A percentile compares a stretch with the other conserved stretches of the same genome.
phyloP scores from a whole-genome alignment of 2,329 filamentous ascomycete species.

The Ascochyta koolunga region DNA sequence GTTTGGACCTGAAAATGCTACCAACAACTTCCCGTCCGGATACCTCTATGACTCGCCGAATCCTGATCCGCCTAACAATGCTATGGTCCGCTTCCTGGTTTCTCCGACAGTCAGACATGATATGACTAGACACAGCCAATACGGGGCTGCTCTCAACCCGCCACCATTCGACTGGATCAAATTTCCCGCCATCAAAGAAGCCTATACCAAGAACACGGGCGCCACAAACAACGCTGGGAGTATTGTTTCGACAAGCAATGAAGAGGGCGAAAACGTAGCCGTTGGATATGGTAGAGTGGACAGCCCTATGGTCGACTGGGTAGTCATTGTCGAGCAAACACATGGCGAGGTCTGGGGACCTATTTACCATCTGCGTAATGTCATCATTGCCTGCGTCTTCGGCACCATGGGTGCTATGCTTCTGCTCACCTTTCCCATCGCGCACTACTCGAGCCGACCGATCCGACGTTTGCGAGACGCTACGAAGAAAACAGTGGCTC shows the following conservation, averaged over 20 bases:
- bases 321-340: slow-evolving; percentile 78
- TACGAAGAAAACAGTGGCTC: slow-evolving; percentile 74
- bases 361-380: slow-evolving; percentile 75
- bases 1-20: slow-evolving; percentile 68
- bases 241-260: slow-evolving; percentile 72
- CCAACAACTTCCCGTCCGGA: slow-evolving; percentile 60
- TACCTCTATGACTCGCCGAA: slow-evolving; percentile 37
- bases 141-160: slow-evolving; percentile 30
- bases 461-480: slow-evolving; percentile 78
- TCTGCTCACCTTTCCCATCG: slow-evolving; percentile 75
- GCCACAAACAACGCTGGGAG: slow-evolving; percentile 72
- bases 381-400: slow-evolving; percentile 84
- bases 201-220: slow-evolving; percentile 58
- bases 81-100: slow-evolving; percentile 40
- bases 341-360: slow-evolving; percentile 76
- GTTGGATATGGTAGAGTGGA: slow-evolving; percentile 79
- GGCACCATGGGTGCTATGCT: slow-evolving; percentile 77
- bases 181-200: slow-evolving; percentile 68
- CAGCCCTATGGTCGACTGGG: slow-evolving; percentile 77
- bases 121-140: slow-evolving; percentile 34
- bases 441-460: slow-evolving; percentile 80
- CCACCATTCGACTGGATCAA: slow-evolving; percentile 61
- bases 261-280: slow-evolving; percentile 71
- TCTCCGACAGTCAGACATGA: slow-evolving; percentile 38
- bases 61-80: slow-evolving; percentile 29